Percentiles rank a stretch among this genome's conserved stretches.
phyloP scores from a whole-genome alignment of 2,329 filamentous ascomycete genomes.

The Cercospora sp. region DNA sequence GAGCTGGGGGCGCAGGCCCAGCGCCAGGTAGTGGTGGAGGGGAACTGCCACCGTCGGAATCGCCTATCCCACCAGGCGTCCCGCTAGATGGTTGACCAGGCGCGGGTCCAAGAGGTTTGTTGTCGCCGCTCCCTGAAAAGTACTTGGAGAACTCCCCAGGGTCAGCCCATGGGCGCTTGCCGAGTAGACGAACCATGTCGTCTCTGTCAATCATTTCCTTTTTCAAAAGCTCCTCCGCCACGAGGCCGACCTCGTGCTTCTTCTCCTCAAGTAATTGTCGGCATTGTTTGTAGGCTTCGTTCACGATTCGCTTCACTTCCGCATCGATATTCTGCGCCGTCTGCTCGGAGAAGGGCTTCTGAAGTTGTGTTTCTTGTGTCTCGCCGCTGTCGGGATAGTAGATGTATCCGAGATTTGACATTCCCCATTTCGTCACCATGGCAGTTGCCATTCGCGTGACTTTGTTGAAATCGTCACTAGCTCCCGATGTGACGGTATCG shows the following conservation, averaged over 20 bases:
- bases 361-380: constrained; percentile 62
- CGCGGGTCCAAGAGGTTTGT: constrained; percentile 20
- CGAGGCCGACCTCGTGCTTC: constrained; percentile 82
- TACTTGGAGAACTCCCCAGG: constrained; percentile 91
- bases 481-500: constrained; percentile 90
- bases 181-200: constrained; percentile 86
- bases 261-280: constrained; percentile 77
- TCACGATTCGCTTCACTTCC: constrained; percentile 88
- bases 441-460: constrained; percentile 92
- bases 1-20: constrained; percentile 29
- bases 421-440: constrained; percentile 99
- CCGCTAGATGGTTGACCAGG: constrained; percentile 15
- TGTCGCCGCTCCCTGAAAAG: constrained; percentile 57
- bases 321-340: constrained; percentile 89
- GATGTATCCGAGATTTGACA: constrained; percentile 91
- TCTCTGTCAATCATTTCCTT: constrained; percentile 92
- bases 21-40: constrained; percentile 28
- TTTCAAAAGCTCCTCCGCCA: constrained; percentile 86
- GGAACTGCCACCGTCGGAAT: constrained; percentile 18
- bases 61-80: constrained; percentile 23
- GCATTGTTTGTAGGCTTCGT: constrained; percentile 90
- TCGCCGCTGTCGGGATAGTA: constrained; percentile 69
- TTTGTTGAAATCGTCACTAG: constrained; percentile 97
- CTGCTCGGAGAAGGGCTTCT: constrained; percentile 94
- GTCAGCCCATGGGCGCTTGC: constrained; percentile 80